These are phyloP conservation scores for Coemansia sp. DNA, from an alignment of 192 early-diverging fungal species.

Conservation along the genomic window DNA sequence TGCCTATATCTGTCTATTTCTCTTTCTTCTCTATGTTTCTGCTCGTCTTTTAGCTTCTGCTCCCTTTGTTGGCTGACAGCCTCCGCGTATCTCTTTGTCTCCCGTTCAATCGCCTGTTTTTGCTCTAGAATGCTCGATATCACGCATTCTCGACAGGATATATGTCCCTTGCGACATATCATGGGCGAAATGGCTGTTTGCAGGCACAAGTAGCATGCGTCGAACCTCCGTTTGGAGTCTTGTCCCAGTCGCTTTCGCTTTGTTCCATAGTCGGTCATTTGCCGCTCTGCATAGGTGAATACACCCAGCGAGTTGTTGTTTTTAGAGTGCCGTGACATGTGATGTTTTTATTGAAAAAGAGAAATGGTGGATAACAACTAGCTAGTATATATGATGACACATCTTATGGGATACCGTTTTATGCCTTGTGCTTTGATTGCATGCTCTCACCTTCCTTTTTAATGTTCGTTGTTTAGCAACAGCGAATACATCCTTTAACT, in stretches of 20 bases:
- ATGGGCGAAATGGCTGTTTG: conserved; percentile 24
- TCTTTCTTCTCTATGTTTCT: neutral
- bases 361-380: too few relatives aligned
- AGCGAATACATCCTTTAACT: too few relatives aligned
- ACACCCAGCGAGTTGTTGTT: conserved; percentile 88
- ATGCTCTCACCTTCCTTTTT: too few relatives aligned
- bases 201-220: conserved; percentile 87
- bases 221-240: conserved; percentile 78
- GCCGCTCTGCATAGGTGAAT: conserved; percentile 88
- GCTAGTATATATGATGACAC: too few relatives aligned
- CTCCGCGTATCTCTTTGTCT: conserved; percentile 49
- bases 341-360: neutral
- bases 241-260: conserved; percentile 74
- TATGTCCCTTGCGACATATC: conserved; percentile 59
- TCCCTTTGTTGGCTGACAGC: conserved; percentile 21
- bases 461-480: too few relatives aligned
- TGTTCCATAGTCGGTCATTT: conserved; percentile 87
- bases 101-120: conserved; percentile 66
- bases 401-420: too few relatives aligned
- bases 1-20: conserved; percentile 11
- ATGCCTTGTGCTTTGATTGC: too few relatives aligned
- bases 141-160: conserved; percentile 88
- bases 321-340: conserved; percentile 85
- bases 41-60: neutral
- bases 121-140: conserved; percentile 81